These are phyloP conservation scores for Styphnolobium japonicum DNA, from an alignment of 306 rosid species.

Conservation along the genomic window DNA sequence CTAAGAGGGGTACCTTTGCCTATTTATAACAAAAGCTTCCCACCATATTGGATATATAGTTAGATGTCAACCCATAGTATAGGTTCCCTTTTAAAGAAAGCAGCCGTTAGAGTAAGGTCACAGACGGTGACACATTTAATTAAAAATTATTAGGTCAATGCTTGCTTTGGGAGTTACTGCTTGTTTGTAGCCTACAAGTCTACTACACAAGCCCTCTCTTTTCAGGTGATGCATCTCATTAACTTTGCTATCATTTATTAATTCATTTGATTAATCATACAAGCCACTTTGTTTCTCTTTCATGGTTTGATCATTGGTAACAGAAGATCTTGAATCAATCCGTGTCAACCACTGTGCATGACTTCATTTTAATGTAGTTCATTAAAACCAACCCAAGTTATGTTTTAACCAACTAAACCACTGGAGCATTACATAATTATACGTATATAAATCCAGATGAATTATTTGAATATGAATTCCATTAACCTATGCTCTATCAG, in stretches of 20 bases:
- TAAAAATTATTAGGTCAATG: constrained; percentile 46
- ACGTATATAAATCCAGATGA: neutral
- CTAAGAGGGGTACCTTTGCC: constrained; percentile 13
- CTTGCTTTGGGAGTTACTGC: constrained; percentile 38
- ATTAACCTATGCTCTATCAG: neutral
- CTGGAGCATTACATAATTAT: neutral
- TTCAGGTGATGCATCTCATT: constrained; percentile 49
- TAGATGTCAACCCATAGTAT: constrained; percentile 27
- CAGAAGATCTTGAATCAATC: constrained; percentile 3
- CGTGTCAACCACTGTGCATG: neutral
- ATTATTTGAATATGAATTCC: neutral
- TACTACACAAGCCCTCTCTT: constrained; percentile 44
- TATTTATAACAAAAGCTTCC: constrained; percentile 73
- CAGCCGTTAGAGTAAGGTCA: constrained; percentile 55
- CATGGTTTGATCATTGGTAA: constrained; percentile 17
- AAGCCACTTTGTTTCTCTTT: constrained; percentile 23
- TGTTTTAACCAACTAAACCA: constrained; percentile 15
- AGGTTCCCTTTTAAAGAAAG: constrained; percentile 32
- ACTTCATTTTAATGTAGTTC: neutral
- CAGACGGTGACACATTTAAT: constrained; percentile 61
- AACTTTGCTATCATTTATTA: neutral
- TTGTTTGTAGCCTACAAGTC: constrained; percentile 46
- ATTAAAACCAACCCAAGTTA: neutral
- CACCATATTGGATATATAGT: constrained; percentile 52
- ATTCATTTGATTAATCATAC: constrained; percentile 9